Percentiles rank a stretch among this genome's conserved stretches.
These are phyloP conservation scores for Canavalia gladiata DNA, from an alignment of 306 rosid species.

Conservation along the genomic window DNA sequence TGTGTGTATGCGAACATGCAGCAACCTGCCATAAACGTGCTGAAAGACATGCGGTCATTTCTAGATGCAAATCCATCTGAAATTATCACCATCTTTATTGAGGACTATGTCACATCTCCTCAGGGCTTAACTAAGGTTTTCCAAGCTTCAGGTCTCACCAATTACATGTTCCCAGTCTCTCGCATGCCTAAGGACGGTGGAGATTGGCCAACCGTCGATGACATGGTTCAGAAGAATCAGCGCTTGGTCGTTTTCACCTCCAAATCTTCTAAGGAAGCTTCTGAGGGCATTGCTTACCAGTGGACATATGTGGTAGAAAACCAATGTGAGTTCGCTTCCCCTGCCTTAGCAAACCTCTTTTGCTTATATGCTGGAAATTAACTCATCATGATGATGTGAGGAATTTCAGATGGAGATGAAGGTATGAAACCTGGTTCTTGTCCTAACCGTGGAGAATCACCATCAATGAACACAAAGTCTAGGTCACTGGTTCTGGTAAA, in stretches of 20 bases:
- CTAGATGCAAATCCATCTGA: slow-evolving; percentile 77
- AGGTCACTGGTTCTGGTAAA: slow-evolving; percentile 75
- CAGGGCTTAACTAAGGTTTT: slow-evolving; percentile 79
- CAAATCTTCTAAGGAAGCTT: slow-evolving; percentile 72
- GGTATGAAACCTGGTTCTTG: slow-evolving; percentile 81
- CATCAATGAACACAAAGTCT: slow-evolving; percentile 68
- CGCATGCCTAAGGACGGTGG: slow-evolving; percentile 78
- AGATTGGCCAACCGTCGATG: slow-evolving; percentile 90
- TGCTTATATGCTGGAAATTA: neutral
- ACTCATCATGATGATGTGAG: slow-evolving; percentile 37
- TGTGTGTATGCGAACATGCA: slow-evolving; percentile 44
- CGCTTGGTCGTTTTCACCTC: slow-evolving; percentile 86
- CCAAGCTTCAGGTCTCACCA: slow-evolving; percentile 68
- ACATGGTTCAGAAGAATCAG: slow-evolving; percentile 82
- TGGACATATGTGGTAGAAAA: slow-evolving; percentile 92
- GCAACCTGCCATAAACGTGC: slow-evolving; percentile 82
- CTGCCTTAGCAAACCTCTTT: neutral
- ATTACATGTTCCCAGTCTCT: slow-evolving; percentile 70
- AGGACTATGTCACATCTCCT: slow-evolving; percentile 83
- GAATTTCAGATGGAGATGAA: slow-evolving; percentile 77
- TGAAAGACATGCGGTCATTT: slow-evolving; percentile 69
- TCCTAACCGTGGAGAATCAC: slow-evolving; percentile 80
- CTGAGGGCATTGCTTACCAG: slow-evolving; percentile 84
- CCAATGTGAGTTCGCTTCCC: slow-evolving; percentile 72
- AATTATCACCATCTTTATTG: slow-evolving; percentile 88